Base-by-base conservation (phyloP, 2,329 filamentous ascomycete species). In the Paradendryphiella salina region DNA sequence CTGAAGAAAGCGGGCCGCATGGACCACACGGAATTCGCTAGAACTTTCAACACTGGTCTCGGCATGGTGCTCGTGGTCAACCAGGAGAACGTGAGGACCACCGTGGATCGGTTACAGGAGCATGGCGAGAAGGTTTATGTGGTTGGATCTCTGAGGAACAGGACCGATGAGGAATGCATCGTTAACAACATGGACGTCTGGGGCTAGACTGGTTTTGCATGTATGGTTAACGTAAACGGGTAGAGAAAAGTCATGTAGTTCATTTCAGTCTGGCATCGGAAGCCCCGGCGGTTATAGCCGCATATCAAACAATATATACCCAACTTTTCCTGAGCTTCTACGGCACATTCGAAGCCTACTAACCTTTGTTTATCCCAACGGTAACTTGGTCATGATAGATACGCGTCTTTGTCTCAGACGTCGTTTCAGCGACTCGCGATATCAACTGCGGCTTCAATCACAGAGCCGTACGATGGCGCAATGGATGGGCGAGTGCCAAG, bases 31-130 rank as follows among this genome's bases (percentile, higher is more conserved):
- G 94, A 99, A 77, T 95, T 97, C 83, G 90, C 87, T 43, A 82
- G 91, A 50, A 94, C 91, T 1, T 97, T 96, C 82, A 99, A 99
- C 78, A 91, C 88, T 6, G 94, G 94, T 42, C 78, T 99, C 36
- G 94, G 94, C 38, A 97, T 99, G 92, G 89, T 96, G 5, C 79
- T 92, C 23, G 90, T 91, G 4, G 90, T 96, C 2, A 83, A 82
- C 21, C 77, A 82, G 48, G 80, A 77, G 28, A 82, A 88, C 60
- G 89, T 80, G 1, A 80, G 83, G 5, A 77, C 80, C 31, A 85
- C 89, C 1, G 78, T 78, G 15, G 73, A 78, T 44, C 76, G 83
- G 36, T 77, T 96, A 17, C 79, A 85, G 65, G 78, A 77, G 20
- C 80, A 82, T 37, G 89, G 89, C 13, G 92, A 96, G 80, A 86